Percentiles rank a stretch among this genome's conserved stretches.
Conservation (phyloP, 345 rosid species). For the Populus pruinosa region DNA sequence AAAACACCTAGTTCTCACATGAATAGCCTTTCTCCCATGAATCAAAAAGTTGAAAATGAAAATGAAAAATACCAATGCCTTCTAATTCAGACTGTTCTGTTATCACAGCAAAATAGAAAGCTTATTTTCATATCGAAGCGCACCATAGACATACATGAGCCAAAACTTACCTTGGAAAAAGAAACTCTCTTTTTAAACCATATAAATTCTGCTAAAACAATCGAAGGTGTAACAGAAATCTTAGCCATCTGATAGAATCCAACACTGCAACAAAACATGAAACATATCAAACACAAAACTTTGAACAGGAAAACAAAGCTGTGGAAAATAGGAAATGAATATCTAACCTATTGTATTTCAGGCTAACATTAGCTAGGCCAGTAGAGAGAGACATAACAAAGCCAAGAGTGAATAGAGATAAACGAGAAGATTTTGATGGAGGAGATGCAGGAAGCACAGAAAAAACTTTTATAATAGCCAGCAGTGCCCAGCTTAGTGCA, state of each 20-base stretch:
- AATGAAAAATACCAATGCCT: neutral
- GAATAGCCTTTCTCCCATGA: neutral
- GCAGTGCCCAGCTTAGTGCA: constrained; percentile 63
- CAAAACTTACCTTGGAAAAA: constrained; percentile 58
- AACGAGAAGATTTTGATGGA: constrained; percentile 54
- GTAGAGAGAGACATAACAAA: constrained; percentile 90
- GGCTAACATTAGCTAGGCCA: constrained; percentile 96
- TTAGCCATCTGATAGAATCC: constrained; percentile 98
- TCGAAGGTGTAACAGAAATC: constrained; percentile 90
- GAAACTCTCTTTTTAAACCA: constrained; percentile 69
- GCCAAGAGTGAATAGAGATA: constrained; percentile 69
- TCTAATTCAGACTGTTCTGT: neutral
- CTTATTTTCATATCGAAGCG: neutral
- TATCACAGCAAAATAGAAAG: neutral
- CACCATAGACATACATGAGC: neutral
- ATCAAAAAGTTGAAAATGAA: neutral
- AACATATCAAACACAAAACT: neutral
- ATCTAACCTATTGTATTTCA: constrained; percentile 84
- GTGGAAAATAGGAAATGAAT: neutral
- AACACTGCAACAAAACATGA: constrained; percentile 42
- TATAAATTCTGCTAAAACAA: constrained; percentile 83
- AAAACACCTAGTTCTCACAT: neutral
- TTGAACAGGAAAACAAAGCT: neutral
- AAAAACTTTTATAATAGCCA: constrained; percentile 74
- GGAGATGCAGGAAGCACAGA: constrained; percentile 74